Evolutionary conservation across 805 yeast genomes (phyloP), one percentile per base, ranked within the genome.

Genomic region (Metschnikowia baotianmanensis): DNA sequence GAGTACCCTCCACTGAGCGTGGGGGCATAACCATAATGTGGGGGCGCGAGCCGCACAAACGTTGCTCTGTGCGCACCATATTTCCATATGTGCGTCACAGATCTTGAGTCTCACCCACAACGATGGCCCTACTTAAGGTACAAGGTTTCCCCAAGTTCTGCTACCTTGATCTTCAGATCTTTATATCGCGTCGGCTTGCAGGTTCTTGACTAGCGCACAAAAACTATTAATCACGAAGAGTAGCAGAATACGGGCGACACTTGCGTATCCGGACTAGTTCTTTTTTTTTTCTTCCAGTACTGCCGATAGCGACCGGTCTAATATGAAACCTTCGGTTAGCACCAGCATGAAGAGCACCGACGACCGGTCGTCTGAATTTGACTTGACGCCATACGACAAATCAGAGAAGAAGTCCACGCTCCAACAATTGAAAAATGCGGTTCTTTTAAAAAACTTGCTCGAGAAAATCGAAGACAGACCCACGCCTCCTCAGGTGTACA

Each of bases 401-500:
- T 10, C 36, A 20, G 34, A 35, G 22, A 21, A 34, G 21, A 43
- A 43, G 30, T 29, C 43, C 24, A 37, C 34, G 18, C 27, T 44
- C 20, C 42, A 32, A 27, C 42, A 37, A 25, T 26, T 41, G 16
- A 50, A 46, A 27, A 46, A 46, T 24, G 52, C 48, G 18, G 25
- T 48, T 8, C 39, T 43, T 15, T 39, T 50, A 31, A 48, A 46
- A 15, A 48, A 42, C 43, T 40, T 62, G 32, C 58, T 64, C 28
- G 63, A 60, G 32, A 62, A 58, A 36, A 47, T 56, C 35, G 72
- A 67, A 43, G 72, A 67, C 28, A 42, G 71, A 34, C 67, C 67
- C 17, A 65, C 72, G 3, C 71, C 71, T 9, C 51, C 58, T 2
- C 58, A 59, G 43, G 69, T 67, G 3, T 67, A 67, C 50, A 66